A percentile compares a stretch with the other conserved stretches of the same genome.
Conservation (phyloP, 1,139 yeast species). For the Scheffersomyces lignicola region DNA sequence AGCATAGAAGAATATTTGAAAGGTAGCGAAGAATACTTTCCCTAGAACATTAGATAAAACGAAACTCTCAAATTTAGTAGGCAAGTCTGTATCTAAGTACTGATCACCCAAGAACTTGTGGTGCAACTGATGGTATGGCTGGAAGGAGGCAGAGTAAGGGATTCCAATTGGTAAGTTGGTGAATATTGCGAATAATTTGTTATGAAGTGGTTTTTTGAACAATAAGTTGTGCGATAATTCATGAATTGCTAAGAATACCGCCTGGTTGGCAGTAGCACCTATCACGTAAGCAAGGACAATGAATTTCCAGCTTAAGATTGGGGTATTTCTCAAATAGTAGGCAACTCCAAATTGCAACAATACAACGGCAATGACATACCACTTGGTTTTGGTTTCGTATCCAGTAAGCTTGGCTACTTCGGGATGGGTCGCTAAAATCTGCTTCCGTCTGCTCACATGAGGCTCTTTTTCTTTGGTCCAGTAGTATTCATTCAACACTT, state of each 20-base stretch:
- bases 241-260: conserved; percentile 82
- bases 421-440: conserved; percentile 73
- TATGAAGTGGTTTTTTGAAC: conserved; percentile 76
- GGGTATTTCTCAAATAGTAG: conserved; percentile 54
- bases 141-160: conserved; percentile 88
- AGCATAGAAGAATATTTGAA: conserved; percentile 87
- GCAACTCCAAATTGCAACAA: conserved; percentile 64
- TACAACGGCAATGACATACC: conserved; percentile 66
- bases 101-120: conserved; percentile 92
- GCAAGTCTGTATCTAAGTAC: conserved; percentile 81
- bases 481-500: conserved; percentile 59
- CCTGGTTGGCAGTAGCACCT: conserved; percentile 87
- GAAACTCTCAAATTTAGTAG: conserved; percentile 74
- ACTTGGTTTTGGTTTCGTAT: conserved; percentile 83
- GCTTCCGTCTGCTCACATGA: conserved; percentile 71
- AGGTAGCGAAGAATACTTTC: conserved; percentile 86
- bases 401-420: conserved; percentile 81
- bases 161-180: conserved; percentile 85
- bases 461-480: conserved; percentile 87
- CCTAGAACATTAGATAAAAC: conserved; percentile 77
- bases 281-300: conserved; percentile 66
- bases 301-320: conserved; percentile 56
- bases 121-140: conserved; percentile 88
- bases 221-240: conserved; percentile 84
- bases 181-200: conserved; percentile 74